phyloP scores from a whole-genome alignment of 2,329 filamentous ascomycete species.

The Basipetospora sp. region DNA sequence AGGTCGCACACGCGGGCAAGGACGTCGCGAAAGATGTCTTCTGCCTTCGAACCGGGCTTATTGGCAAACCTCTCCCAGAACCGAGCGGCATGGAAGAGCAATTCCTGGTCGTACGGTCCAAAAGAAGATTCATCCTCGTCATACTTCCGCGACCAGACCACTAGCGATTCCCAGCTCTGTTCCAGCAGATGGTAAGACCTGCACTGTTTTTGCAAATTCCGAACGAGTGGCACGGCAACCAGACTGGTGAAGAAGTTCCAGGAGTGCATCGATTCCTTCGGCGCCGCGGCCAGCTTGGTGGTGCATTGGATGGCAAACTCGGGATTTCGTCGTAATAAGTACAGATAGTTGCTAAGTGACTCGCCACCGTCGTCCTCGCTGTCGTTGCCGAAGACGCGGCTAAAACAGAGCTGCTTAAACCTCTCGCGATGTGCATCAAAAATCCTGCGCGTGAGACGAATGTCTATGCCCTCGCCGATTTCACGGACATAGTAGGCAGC shows the following conservation, averaged over 20 bases:
- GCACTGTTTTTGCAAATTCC: not conserved
- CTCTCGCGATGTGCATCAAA: no score
- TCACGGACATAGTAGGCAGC: not conserved
- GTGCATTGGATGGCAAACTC: not conserved
- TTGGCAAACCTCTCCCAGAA: not conserved
- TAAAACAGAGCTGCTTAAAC: no score
- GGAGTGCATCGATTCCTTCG: not conserved
- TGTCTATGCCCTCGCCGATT: no score
- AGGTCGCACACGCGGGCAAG: no score
- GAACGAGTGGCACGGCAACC: not conserved
- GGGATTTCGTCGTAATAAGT: not conserved
- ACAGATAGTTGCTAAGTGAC: not conserved
- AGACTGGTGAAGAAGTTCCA: not conserved
- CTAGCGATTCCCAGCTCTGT: no score
- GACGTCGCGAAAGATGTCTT: no score
- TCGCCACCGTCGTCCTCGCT: not conserved
- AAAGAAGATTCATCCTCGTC: no score
- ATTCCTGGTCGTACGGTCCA: no score
- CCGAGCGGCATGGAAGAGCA: not conserved
- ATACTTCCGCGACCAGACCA: no score
- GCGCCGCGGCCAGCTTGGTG: not conserved
- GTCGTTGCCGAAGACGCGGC: no score
- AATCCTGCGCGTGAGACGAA: no score
- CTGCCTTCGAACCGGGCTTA: no score
- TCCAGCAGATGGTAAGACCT: not conserved